Conservation (phyloP, 345 rosid genomes). For the Eucalyptus grandis region DNA sequence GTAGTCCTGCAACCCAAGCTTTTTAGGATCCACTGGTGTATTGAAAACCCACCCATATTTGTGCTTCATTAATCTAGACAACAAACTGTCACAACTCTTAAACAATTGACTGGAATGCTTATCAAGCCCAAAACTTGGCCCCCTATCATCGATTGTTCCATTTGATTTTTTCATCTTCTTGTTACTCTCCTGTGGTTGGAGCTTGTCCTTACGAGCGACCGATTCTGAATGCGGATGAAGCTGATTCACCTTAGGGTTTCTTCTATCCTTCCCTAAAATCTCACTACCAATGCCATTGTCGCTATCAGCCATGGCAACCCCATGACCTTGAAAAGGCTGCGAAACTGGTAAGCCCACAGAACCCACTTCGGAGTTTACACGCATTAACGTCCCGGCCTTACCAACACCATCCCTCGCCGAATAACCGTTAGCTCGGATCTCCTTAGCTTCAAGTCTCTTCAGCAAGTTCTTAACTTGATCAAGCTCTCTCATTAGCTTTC, state of each 20-base stretch:
- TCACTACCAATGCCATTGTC: slow-evolving; percentile 4
- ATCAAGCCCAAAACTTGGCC: slow-evolving; percentile 3
- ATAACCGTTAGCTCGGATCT: neutral
- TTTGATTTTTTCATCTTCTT: slow-evolving; percentile 36
- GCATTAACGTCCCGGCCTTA: slow-evolving; percentile 12
- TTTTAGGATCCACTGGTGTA: slow-evolving; percentile 66
- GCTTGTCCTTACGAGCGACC: slow-evolving; percentile 6
- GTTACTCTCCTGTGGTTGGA: slow-evolving; percentile 8
- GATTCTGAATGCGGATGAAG: slow-evolving; percentile 4
- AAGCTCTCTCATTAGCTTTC: slow-evolving; percentile 46
- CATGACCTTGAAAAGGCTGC: neutral
- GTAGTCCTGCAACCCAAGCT: slow-evolving; percentile 72
- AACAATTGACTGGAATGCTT: slow-evolving; percentile 29
- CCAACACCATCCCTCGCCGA: slow-evolving; percentile 1
- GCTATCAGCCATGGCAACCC: slow-evolving; percentile 12
- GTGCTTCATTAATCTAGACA: slow-evolving; percentile 72
- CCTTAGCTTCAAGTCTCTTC: slow-evolving; percentile 29
- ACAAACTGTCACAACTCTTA: slow-evolving; percentile 47
- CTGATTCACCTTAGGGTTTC: slow-evolving; percentile 11
- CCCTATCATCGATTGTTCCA: slow-evolving; percentile 2
- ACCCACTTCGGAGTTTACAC: slow-evolving; percentile 40
- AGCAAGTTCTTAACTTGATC: slow-evolving; percentile 33
- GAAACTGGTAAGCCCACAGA: slow-evolving; percentile 21
- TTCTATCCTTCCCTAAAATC: slow-evolving; percentile 14
- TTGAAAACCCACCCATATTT: slow-evolving; percentile 83